These are phyloP conservation scores for Achlya hypogyna DNA, from an alignment of 352 stramenopile genomes.

Conservation along the genomic window DNA sequence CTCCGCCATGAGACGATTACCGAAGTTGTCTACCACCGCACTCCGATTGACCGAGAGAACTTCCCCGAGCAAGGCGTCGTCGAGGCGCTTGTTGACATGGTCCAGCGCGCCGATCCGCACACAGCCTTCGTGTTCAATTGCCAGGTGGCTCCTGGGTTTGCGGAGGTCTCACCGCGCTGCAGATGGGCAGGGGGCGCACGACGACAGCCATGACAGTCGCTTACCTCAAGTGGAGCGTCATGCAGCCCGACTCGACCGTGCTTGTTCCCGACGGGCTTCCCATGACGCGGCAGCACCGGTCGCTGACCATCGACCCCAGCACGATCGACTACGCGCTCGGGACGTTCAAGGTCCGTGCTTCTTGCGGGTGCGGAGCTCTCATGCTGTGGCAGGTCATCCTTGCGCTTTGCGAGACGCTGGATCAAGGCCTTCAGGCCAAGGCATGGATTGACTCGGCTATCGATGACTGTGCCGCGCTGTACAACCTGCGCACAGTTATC, in stretches of 20 bases:
- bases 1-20: conserved; percentile 34
- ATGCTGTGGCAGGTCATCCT: conserved; percentile 14
- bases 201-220: conserved; percentile 68
- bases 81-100: conserved; percentile 53
- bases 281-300: background rate
- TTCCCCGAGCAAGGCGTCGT: conserved; percentile 66
- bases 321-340: conserved; percentile 12
- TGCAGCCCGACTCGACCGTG: background rate
- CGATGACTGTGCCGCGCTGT: conserved; percentile 54
- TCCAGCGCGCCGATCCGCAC: conserved; percentile 29
- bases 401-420: conserved; percentile 14
- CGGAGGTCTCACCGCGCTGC: background rate
- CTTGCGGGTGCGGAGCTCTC: background rate
- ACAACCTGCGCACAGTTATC: conserved; percentile 75
- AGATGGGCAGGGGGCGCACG: conserved; percentile 79
- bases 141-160: conserved; percentile 21
- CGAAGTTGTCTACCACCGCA: conserved; percentile 51
- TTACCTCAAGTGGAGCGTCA: conserved; percentile 40
- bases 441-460: conserved; percentile 65
- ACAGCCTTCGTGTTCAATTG: conserved; percentile 86
- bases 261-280: background rate
- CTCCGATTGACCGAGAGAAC: conserved; percentile 76
- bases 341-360: conserved; percentile 16
- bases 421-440: conserved; percentile 42
- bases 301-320: conserved; percentile 6